phyloP scores from a whole-genome alignment of 2,329 filamentous ascomycete species.

The Cercospora citrullina region DNA sequence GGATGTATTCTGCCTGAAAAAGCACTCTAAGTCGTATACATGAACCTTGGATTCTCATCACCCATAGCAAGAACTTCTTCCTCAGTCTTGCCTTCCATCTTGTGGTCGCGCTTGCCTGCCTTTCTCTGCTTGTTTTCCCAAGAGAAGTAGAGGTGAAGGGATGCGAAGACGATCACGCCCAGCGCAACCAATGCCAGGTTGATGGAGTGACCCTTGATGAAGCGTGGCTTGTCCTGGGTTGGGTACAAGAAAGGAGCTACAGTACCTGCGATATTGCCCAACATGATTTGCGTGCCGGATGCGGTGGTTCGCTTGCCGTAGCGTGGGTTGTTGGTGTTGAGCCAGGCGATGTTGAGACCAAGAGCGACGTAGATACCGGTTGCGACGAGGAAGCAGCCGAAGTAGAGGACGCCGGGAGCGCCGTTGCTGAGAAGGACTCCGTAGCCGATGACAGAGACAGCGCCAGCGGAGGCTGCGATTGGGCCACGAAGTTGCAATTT shows the following conservation, averaged over 20 bases:
- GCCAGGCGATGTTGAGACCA: constrained; percentile 58
- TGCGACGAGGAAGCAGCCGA: constrained; percentile 75
- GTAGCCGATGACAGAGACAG: constrained; percentile 33
- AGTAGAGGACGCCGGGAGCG: constrained; percentile 66
- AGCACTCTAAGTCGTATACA: constrained; percentile 40
- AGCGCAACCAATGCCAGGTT: constrained; percentile 50
- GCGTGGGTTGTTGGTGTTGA: constrained; percentile 61
- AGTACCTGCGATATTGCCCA: constrained; percentile 59
- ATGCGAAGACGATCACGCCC: constrained; percentile 40
- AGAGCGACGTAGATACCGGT: constrained; percentile 67
- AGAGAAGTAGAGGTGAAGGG: constrained; percentile 43
- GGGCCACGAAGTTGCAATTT: constrained; percentile 64
- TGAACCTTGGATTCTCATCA: constrained; percentile 48
- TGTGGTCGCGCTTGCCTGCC: constrained; percentile 44
- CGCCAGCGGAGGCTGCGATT: constrained; percentile 63
- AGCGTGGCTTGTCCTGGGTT: constrained; percentile 47
- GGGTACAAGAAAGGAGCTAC: constrained; percentile 54
- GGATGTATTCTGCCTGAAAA: neutral
- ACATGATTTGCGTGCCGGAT: constrained; percentile 68
- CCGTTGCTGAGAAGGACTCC: constrained; percentile 64
- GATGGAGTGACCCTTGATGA: constrained; percentile 51
- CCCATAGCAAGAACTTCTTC: constrained; percentile 49
- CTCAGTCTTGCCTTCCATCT: constrained; percentile 44
- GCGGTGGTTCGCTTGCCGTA: constrained; percentile 76
- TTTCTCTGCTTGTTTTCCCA: constrained; percentile 42